phyloP scores from a whole-genome alignment of 352 stramenopile genomes.

The Phytophthora tentaculata region DNA sequence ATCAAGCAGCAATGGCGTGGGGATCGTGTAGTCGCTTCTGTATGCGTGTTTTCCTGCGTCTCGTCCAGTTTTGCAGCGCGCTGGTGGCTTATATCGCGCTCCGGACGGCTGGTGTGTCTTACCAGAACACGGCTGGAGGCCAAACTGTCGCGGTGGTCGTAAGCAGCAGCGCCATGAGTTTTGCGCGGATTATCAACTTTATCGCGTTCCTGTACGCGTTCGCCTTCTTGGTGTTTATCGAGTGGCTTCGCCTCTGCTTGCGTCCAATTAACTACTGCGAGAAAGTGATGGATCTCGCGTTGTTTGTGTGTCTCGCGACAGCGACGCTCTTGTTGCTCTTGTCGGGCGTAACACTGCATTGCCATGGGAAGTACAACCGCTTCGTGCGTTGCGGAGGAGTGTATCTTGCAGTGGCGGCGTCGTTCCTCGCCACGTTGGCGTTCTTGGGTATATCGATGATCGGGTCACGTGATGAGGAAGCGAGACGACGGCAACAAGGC shows the following conservation, averaged over 20 bases:
- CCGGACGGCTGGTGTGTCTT: constrained; percentile 48
- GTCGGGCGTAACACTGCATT: constrained; percentile 64
- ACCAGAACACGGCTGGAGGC: constrained; percentile 26
- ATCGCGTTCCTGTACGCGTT: constrained; percentile 70
- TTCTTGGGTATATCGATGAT: constrained; percentile 58
- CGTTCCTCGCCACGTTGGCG: constrained; percentile 57
- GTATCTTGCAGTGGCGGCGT: constrained; percentile 56
- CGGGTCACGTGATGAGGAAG: constrained; percentile 34
- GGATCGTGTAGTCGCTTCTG: constrained; percentile 25
- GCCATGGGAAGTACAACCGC: constrained; percentile 49
- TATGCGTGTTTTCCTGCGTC: constrained; percentile 54
- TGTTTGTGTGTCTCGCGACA: constrained; percentile 48
- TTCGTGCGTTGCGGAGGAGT: constrained; percentile 61
- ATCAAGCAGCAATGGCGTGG: neutral
- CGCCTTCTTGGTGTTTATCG: constrained; percentile 57
- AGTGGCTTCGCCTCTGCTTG: constrained; percentile 49
- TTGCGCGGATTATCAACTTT: constrained; percentile 69
- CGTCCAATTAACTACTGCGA: constrained; percentile 54
- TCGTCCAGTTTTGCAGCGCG: constrained; percentile 66
- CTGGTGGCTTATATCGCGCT: constrained; percentile 64
- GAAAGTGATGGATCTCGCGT: constrained; percentile 51
- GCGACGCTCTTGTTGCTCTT: constrained; percentile 61
- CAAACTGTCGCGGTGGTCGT: constrained; percentile 57
- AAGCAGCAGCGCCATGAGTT: constrained; percentile 52
- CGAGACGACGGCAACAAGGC: neutral